Evolutionary conservation across 2,329 filamentous ascomycete species (phyloP).

Genomic region (Pseudogymnoascus sp.): DNA sequence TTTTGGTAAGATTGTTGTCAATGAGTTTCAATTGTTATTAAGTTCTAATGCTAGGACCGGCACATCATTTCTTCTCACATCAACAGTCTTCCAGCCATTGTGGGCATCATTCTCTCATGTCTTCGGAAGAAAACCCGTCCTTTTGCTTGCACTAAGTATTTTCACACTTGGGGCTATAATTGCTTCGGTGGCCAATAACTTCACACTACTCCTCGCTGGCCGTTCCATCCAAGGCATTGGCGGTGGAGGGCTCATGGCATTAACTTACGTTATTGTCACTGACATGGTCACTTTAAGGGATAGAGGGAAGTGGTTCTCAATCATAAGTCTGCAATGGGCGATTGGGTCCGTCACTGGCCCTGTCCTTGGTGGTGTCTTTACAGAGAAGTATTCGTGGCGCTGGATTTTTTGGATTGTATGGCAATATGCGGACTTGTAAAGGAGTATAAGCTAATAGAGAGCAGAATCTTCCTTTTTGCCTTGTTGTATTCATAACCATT

Average conservation of each 20-base stretch:
- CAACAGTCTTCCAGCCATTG: slow-evolving; percentile 50
- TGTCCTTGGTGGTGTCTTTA: slow-evolving; percentile 36
- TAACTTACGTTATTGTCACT: slow-evolving; percentile 39
- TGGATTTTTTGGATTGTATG: slow-evolving; percentile 20
- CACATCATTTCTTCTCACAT: slow-evolving; percentile 58
- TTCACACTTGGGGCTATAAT: slow-evolving; percentile 27
- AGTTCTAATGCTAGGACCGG: slow-evolving; percentile 42
- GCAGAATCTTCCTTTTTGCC: slow-evolving; percentile 23
- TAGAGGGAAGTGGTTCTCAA: slow-evolving; percentile 32
- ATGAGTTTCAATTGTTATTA: no score
- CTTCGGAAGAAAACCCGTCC: slow-evolving; percentile 19
- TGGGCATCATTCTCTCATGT: slow-evolving; percentile 24
- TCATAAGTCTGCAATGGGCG: slow-evolving; percentile 22
- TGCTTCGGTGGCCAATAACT: slow-evolving; percentile 28
- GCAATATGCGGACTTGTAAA: no score
- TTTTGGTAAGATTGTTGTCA: slow-evolving; percentile 37
- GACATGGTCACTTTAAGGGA: slow-evolving; percentile 39
- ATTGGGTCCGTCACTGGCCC: slow-evolving; percentile 29
- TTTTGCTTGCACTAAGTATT: slow-evolving; percentile 19
- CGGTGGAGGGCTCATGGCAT: slow-evolving; percentile 40
- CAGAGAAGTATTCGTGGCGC: slow-evolving; percentile 29
- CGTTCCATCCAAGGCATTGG: slow-evolving; percentile 41
- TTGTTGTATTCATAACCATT: slow-evolving; percentile 18
- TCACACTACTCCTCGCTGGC: slow-evolving; percentile 27
- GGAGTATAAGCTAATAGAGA: no score